Evolutionary conservation across 192 early-diverging fungal genomes (phyloP).

Genomic region (Physocladia obscura): DNA sequence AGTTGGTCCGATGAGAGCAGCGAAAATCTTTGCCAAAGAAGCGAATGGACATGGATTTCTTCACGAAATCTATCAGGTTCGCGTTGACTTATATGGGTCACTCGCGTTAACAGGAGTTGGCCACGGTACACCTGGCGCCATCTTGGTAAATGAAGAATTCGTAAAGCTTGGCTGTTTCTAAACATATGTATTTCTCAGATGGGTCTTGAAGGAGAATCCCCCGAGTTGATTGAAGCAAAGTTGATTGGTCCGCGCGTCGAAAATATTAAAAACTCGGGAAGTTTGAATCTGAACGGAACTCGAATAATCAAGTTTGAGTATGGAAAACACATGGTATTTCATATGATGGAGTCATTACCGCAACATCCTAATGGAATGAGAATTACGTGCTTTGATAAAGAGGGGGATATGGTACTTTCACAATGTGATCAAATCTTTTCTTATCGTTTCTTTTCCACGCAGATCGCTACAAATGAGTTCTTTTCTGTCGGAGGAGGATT

Average conservation of each 20-base stretch:
- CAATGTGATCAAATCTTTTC: not conserved
- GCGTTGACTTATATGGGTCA: slow-evolving; percentile 89
- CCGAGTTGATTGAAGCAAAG: slow-evolving; percentile 71
- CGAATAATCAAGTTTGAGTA: slow-evolving; percentile 82
- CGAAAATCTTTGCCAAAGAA: slow-evolving; percentile 90
- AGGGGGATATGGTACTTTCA: slow-evolving; percentile 67
- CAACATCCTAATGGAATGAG: slow-evolving; percentile 97
- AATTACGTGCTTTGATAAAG: slow-evolving; percentile 79
- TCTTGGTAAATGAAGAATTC: slow-evolving; percentile 54
- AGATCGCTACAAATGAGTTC: slow-evolving; percentile 88
- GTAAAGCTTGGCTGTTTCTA: not conserved
- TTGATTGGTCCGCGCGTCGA: slow-evolving; percentile 73
- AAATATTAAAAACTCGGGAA: slow-evolving; percentile 71
- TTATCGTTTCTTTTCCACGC: not conserved
- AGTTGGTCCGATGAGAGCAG: slow-evolving; percentile 97
- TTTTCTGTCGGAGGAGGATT: slow-evolving; percentile 96
- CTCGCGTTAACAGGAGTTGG: slow-evolving; percentile 92
- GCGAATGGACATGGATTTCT: slow-evolving; percentile 58
- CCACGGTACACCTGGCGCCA: slow-evolving; percentile 91
- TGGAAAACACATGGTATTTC: slow-evolving; percentile 81
- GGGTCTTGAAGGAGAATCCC: slow-evolving; percentile 85
- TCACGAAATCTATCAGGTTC: slow-evolving; percentile 52
- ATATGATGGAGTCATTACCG: slow-evolving; percentile 81
- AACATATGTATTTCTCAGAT: slow-evolving; percentile 44
- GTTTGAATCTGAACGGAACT: slow-evolving; percentile 71